Base-by-base conservation (phyloP, 805 yeast species). In the Candida michaelii region DNA sequence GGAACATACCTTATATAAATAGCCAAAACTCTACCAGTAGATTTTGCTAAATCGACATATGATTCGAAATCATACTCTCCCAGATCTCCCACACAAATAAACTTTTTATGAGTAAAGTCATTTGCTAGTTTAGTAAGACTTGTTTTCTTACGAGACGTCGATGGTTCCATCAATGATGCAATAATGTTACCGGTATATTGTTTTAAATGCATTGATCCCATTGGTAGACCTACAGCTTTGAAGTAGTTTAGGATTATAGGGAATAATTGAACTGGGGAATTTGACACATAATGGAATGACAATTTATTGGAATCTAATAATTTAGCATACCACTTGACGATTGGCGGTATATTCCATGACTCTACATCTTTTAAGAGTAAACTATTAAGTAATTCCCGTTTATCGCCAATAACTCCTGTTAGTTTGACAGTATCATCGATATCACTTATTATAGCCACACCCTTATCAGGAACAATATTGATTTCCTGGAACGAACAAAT, bases 11-110 rank as follows among this genome's bases (percentile, higher is more conserved):
- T 69, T 27, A 93, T 85, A 58, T 80, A 90, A 4, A 93, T 87
- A 1, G 85, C 95, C 16, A 76, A 49, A 0, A 93, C 71, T 47
- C 80, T 83, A 3, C 69, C 64, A 0, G 96, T 95, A 24, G 58
- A 50, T 30, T 69, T 63, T 0, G 95, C 86, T 25, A 89, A 65
- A 19, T 83, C 83, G 5, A 80, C 73, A 59, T 93, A 93, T 0
- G 97, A 95, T 56, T 95, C 99, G 32, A 91, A 67, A 65, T 93
- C 99, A 50, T 83, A 84, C 58, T 93, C 99, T 1, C 98, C 98
- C 2, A 97, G 84, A 59, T 93, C 99, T 24, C 99, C 99, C 12
- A 93, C 76, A 39, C 96, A 67, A 17, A 93, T 74, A 58, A 93
- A 91, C 54, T 77, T 82, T 49, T 90, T 81, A 1, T 77, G 47